Base-by-base conservation (phyloP, 805 yeast species). In the Pichia membranifaciens region DNA sequence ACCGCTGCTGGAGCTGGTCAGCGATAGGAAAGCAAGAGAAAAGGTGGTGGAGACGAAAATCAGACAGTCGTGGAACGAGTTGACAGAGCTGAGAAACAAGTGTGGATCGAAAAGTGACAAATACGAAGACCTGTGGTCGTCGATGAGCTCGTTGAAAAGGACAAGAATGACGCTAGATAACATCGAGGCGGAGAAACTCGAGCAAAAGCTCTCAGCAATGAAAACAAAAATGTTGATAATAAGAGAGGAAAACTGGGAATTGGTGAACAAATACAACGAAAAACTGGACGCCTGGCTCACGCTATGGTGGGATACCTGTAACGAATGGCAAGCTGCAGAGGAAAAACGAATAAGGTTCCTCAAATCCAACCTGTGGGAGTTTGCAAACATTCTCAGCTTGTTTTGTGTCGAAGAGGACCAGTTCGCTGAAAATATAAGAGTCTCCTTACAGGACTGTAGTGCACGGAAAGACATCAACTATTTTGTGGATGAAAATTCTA, bases 331-430 rank as follows among this genome's bases (percentile, higher is more conserved):
- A 64, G 74, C 69, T 45, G 63, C 84, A 41, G 96, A 87, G 59
- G 77, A 79, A 42, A 88, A 84, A 59, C 74, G 90, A 52, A 76
- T 86, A 47, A 83, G 82, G 56, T 75, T 81, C 51, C 59, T 84
- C 48, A 83, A 86, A 57, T 70, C 82, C 16, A 85, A 81, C 54
- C 64, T 88, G 50, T 88, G 95, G 85, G 84, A 81, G 38, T 87
- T 73, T 58, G 80, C 91, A 41, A 87, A 87, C 63, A 72, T 81
- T 35, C 71, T 85, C 8, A 85, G 95, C 7, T 73, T 87, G 0
- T 72, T 81, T 3, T 88, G 96, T 60, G 90, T 87, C 29, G 77
- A 79, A 38, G 85, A 83, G 57, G 96, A 88, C 59, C 82, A 79
- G 51, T 74, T 84, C 9, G 86, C 84, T 47, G 96, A 88, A 58